Evolutionary conservation across 176 grass and related monocot species (phyloP).

Genomic region (Oryza rufipogon): DNA sequence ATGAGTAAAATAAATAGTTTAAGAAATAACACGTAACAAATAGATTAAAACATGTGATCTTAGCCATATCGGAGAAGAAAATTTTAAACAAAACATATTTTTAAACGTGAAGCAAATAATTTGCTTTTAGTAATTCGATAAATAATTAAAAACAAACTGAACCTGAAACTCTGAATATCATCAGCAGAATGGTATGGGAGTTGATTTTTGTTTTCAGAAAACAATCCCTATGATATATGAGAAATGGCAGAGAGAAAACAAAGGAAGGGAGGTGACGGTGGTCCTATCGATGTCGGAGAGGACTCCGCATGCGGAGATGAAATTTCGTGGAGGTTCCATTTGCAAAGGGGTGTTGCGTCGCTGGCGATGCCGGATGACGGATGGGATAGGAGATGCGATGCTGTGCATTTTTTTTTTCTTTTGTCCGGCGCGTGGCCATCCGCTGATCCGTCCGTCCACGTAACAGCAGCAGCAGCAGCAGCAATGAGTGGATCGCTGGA

Average conservation of each 20-base stretch:
- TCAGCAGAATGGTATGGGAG: neutral
- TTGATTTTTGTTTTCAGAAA: neutral
- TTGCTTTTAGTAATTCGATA: too few species aligned
- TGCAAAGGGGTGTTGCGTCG: neutral
- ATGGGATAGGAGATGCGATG: neutral
- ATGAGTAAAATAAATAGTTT: too few species aligned
- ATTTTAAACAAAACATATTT: too few species aligned
- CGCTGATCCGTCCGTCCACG: constrained; percentile 25
- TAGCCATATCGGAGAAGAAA: too few species aligned
- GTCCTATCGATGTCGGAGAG: constrained; percentile 15
- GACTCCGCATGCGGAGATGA: neutral
- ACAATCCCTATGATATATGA: too few species aligned
- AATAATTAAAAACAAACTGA: too few species aligned
- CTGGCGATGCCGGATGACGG: neutral
- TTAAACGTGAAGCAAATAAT: too few species aligned
- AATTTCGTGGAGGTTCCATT: constrained; percentile 32
- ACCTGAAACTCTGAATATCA: neutral
- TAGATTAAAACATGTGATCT: too few species aligned
- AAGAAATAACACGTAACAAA: too few species aligned
- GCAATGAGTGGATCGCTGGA: too few species aligned
- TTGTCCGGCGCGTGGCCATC: neutral
- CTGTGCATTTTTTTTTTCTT: neutral
- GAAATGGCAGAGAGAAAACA: neutral
- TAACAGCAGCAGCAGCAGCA: neutral
- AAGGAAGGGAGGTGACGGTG: neutral